Base-by-base conservation (phyloP, 2,329 filamentous ascomycete species). In the Aspergillus novofumigatus region DNA sequence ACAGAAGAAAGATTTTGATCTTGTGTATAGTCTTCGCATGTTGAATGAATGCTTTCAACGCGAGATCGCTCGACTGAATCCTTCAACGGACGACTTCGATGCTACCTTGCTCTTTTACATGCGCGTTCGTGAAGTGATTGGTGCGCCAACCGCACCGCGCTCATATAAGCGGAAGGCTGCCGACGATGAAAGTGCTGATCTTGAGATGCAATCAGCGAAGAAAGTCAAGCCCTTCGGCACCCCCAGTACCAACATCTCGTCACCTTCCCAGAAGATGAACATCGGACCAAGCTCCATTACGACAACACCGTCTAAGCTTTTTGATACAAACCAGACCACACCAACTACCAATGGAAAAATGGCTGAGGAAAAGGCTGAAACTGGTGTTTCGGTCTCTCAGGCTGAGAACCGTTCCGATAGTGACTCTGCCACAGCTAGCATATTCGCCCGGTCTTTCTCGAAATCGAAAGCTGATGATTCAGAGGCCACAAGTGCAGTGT, bases 11-110 rank as follows among this genome's bases (percentile, higher is more conserved):
- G 59, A 67, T 29, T 51, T 61, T 10, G 65, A 68, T 44, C 48
- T 65, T 6, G 25, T 67, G 5, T 68, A 69, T 51, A 71, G 69
- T 32, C 52, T 76, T 17, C 70, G 69, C 29, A 61, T 64, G 17
- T 56, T 77, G 54, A 76, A 77, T 54, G 61, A 67, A 32, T 64
- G 61, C 21, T 73, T 77, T 58, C 67, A 74, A 54, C 64, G 65
- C 7, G 64, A 70, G 48, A 51, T 77, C 10, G 61, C 67, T 10
- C 59, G 61, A 3, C 58, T 70, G 25, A 65, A 77, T 55, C 70
- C 74, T 5, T 59, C 65, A 17, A 67, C 52, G 2, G 60, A 74
- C 49, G 66, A 70, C 48, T 72, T 77, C 51, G 74, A 76, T 54
- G 59, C 63, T 17, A 38, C 74, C 35, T 63, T 78, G 28, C 60